phyloP scores from a whole-genome alignment of 352 stramenopile genomes.

The Nannochloropsis limnetica region DNA sequence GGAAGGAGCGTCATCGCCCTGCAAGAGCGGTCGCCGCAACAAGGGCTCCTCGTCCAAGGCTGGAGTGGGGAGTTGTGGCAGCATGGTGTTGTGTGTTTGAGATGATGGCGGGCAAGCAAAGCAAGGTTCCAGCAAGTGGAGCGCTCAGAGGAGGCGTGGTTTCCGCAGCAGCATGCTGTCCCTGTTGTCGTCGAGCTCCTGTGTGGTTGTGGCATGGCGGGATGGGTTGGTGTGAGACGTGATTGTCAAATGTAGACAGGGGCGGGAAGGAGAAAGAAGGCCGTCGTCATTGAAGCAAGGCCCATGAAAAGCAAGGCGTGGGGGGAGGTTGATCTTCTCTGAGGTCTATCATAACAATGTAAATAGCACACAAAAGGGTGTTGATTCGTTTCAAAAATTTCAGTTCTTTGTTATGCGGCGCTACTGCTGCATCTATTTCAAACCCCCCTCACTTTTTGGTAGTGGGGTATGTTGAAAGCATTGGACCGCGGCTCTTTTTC shows the following conservation, averaged over 20 bases:
- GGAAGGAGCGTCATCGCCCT: neutral
- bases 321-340: no score
- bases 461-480: neutral
- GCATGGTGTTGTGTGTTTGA: neutral
- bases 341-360: no score
- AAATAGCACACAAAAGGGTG: neutral
- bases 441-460: neutral
- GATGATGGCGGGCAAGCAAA: no score
- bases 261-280: neutral
- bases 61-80: neutral
- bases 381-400: neutral
- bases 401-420: neutral
- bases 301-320: no score
- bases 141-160: no score
- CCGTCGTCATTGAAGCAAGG: no score
- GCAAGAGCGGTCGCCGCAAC: neutral
- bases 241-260: neutral
- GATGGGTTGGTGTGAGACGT: neutral
- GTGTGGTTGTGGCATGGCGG: neutral
- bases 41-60: slow-evolving; percentile 26
- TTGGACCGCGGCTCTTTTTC: neutral
- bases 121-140: no score
- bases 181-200: neutral
- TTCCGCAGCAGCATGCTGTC: no score
- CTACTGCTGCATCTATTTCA: neutral